These are phyloP conservation scores for Friedmanniomyces endolithicus DNA, from an alignment of 495 filamentous ascomycete species.

Conservation along the genomic window DNA sequence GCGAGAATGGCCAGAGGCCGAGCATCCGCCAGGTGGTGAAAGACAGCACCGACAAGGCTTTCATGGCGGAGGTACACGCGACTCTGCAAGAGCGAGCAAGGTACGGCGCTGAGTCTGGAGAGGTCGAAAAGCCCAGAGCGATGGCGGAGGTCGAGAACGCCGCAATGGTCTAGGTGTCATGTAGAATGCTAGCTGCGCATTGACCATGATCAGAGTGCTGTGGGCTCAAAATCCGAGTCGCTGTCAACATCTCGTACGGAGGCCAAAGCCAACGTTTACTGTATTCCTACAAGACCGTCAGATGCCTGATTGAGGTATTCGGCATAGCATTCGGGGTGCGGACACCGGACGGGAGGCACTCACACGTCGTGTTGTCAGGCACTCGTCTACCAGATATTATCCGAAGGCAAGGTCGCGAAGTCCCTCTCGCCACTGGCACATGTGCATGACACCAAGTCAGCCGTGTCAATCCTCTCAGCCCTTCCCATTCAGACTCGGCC, in stretches of 20 bases:
- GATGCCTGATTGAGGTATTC: constrained; percentile 17
- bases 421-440: not conserved
- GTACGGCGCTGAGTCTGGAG: constrained; percentile 2
- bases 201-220: too few species aligned
- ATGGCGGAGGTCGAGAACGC: not conserved
- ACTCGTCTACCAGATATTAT: too few species aligned
- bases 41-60: constrained; percentile 10
- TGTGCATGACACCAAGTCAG: not conserved
- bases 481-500: constrained; percentile 29
- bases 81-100: constrained; percentile 8
- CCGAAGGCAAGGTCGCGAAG: too few species aligned
- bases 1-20: constrained; percentile 5
- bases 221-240: too few species aligned
- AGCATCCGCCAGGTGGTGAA: constrained; percentile 11
- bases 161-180: not conserved
- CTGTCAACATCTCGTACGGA: too few species aligned
- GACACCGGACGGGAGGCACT: too few species aligned
- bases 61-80: constrained; percentile 7
- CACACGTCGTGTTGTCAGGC: too few species aligned
- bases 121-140: not conserved
- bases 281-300: constrained; percentile 24
- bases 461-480: not conserved
- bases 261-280: constrained; percentile 22
- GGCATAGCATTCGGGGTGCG: not conserved
- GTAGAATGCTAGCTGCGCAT: too few species aligned